Percentiles rank a stretch among this genome's conserved stretches.
phyloP scores from a whole-genome alignment of 352 stramenopile species.

The Blastocystis sp. region DNA sequence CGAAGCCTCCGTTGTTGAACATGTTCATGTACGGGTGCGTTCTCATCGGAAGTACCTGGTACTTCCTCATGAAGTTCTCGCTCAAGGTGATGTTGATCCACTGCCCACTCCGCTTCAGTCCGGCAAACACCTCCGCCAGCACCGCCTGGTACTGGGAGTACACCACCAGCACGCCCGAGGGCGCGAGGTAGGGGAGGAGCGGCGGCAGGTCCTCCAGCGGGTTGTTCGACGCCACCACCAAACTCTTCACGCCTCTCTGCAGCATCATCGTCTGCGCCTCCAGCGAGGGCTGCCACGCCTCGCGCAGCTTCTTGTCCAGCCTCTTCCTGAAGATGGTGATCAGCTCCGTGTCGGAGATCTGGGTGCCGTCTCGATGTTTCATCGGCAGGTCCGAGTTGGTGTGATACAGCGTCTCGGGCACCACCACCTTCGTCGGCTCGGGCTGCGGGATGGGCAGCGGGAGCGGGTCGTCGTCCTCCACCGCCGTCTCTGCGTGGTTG shows the following conservation, averaged over 20 bases:
- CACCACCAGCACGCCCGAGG: constrained; percentile 58
- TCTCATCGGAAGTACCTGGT: constrained; percentile 72
- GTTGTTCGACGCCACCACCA: constrained; percentile 71
- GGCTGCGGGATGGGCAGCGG: constrained; percentile 32
- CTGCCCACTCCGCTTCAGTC: constrained; percentile 61
- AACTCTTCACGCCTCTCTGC: constrained; percentile 24
- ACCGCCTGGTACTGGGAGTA: constrained; percentile 67
- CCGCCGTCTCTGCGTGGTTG: not conserved
- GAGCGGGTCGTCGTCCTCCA: not conserved
- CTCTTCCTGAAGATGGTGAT: constrained; percentile 54
- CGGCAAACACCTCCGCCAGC: constrained; percentile 63
- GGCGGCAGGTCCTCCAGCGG: constrained; percentile 53
- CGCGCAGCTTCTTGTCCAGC: constrained; percentile 14
- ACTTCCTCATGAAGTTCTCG: constrained; percentile 72
- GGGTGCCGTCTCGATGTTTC: constrained; percentile 40
- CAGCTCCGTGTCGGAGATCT: constrained; percentile 16
- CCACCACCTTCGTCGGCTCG: not conserved
- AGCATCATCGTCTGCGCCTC: constrained; percentile 50
- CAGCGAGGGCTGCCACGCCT: constrained; percentile 47
- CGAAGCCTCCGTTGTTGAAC: constrained; percentile 68
- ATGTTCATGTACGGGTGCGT: constrained; percentile 75
- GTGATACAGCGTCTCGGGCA: constrained; percentile 17
- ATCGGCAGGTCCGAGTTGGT: constrained; percentile 20
- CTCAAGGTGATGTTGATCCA: constrained; percentile 67
- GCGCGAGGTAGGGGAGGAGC: constrained; percentile 54